A percentile compares a stretch with the other conserved stretches of the same genome.
Conservation (phyloP, 2,329 filamentous ascomycete species). For the Fusarium camptoceras region DNA sequence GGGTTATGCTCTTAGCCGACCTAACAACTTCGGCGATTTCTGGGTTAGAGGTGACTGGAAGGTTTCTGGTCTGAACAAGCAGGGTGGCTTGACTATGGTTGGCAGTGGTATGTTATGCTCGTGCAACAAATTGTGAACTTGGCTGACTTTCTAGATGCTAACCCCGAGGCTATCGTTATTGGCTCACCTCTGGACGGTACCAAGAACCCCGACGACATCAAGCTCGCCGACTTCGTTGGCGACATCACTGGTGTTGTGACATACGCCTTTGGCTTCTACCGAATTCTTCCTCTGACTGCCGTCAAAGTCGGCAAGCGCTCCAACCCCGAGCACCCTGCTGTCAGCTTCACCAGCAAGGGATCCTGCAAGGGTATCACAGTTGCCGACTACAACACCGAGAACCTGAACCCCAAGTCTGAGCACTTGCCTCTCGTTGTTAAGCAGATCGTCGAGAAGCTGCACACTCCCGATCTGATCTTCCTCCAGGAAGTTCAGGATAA, state of each 20-base stretch:
- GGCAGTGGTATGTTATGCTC: slow-evolving; percentile 57
- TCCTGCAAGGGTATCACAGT: slow-evolving; percentile 72
- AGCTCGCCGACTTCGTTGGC: slow-evolving; percentile 72
- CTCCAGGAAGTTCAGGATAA: slow-evolving; percentile 79
- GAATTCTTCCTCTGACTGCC: slow-evolving; percentile 72
- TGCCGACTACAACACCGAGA: slow-evolving; percentile 77
- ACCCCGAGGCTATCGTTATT: slow-evolving; percentile 76
- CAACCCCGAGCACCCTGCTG: slow-evolving; percentile 61
- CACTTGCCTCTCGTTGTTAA: slow-evolving; percentile 69
- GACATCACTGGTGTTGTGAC: slow-evolving; percentile 77
- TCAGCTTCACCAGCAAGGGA: slow-evolving; percentile 64
- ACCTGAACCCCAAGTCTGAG: slow-evolving; percentile 67
- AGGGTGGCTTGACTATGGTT: slow-evolving; percentile 73
- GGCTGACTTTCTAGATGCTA: slow-evolving; percentile 62
- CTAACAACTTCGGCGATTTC: slow-evolving; percentile 74
- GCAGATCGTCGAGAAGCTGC: slow-evolving; percentile 74
- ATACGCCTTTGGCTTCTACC: slow-evolving; percentile 76
- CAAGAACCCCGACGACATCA: slow-evolving; percentile 67
- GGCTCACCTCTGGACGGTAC: slow-evolving; percentile 74
- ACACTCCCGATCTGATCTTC: slow-evolving; percentile 73
- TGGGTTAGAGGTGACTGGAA: slow-evolving; percentile 76
- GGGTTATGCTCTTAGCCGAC: slow-evolving; percentile 67
- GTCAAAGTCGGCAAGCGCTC: slow-evolving; percentile 61
- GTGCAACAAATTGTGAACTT: neutral
- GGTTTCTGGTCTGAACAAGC: slow-evolving; percentile 69